Base-by-base conservation (phyloP, 176 grass and related monocot species). In the Coix lacrymajobi region DNA sequence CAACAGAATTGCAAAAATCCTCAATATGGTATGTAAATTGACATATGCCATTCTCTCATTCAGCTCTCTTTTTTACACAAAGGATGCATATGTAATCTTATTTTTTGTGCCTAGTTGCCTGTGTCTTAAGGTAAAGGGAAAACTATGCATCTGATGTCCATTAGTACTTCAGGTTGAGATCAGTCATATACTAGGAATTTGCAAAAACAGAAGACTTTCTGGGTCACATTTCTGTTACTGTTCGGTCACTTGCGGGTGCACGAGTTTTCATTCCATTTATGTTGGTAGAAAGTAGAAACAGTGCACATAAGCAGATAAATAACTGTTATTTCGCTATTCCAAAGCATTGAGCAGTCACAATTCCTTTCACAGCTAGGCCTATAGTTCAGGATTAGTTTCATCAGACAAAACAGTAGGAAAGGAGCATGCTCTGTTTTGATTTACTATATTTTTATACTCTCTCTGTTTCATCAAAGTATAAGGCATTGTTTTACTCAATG, bases 1-100 rank as follows among this genome's bases (percentile, higher is more conserved):
- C 74, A 62, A 49, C 51, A 87, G 38, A 56, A 83, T 75, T 79
- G 26, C 25, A 90, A n/a, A 54, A 78, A 69, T 75, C 32, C 75
- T 69, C 84, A 83, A 75, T 52, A 79, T 87, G 88, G 88, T 90
- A 87, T 67, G 40, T 3, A 49, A 79, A 57, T 66, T 85, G 43
- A 2, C 26, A 0, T 33, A 37, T 16, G 8, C 17, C 17, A 6
- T 71, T 73, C 32, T 60, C 33, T 79, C 24, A 26, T 22, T 69
- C 29, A 34, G 19, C 44, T 73, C 15, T 1, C 36, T 39, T 65
- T 68, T 36, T 73, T 73, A 22, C 71, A 36, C 66, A 68, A 70
- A 73, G 11, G 20, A 73, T 17, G 17, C 26, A 29, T 30, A 9
- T 73, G 60, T 60, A 22, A 64, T 83, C 70, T 9, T 79, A 28